These are phyloP conservation scores for Leccinum rimulosum DNA, from an alignment of 768 basidiomycete species.

Conservation along the genomic window DNA sequence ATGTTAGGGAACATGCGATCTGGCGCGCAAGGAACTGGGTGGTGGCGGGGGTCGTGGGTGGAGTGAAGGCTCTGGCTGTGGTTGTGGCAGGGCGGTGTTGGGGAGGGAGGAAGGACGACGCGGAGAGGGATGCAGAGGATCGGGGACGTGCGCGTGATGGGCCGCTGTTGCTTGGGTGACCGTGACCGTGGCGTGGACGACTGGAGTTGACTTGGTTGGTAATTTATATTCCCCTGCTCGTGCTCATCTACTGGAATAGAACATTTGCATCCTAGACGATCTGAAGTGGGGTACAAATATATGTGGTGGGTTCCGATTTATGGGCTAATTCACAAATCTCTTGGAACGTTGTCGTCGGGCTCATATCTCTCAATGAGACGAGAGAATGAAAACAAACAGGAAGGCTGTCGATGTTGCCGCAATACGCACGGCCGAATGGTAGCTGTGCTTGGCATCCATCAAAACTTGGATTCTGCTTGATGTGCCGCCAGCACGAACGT, in stretches of 20 bases:
- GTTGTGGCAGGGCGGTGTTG: slow-evolving; percentile 9
- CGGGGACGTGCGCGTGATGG: not conserved
- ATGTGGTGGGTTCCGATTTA: not conserved
- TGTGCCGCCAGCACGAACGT: no score
- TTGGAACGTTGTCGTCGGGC: no score
- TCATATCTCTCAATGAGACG: no score
- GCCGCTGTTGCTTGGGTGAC: slow-evolving; percentile 18
- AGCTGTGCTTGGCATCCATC: no score
- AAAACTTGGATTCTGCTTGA: no score
- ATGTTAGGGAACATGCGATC: slow-evolving; percentile 32
- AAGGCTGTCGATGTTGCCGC: no score
- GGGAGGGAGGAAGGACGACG: not conserved
- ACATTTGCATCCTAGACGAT: not conserved
- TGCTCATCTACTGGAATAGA: not conserved
- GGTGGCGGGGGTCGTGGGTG: slow-evolving; percentile 17
- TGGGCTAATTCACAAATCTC: not conserved
- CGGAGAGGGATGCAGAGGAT: not conserved
- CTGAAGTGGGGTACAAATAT: not conserved
- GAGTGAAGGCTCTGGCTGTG: not conserved
- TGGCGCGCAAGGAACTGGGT: slow-evolving; percentile 36
- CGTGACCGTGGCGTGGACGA: not conserved
- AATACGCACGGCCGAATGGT: no score
- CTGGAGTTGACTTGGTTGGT: not conserved
- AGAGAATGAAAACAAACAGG: no score
- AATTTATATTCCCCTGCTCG: slow-evolving; percentile 4